Conservation (phyloP, 768 basidiomycete genomes). For the Hypsizygus marmoreus region DNA sequence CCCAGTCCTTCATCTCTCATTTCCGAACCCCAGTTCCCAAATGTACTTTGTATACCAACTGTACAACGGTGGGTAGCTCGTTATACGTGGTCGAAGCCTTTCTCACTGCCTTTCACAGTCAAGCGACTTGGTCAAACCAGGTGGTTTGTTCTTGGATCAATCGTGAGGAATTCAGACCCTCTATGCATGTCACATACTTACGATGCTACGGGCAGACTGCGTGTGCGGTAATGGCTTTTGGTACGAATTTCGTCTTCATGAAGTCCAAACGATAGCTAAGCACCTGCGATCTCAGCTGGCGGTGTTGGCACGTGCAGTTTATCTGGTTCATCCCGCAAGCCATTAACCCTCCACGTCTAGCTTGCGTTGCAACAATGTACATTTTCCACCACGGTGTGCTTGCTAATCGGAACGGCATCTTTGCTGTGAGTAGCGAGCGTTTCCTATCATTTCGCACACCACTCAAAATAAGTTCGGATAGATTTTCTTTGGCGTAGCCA, state of each 20-base stretch:
- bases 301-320: constrained; percentile 26
- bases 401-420: constrained; percentile 26
- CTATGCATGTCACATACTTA: not conserved
- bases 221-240: constrained; percentile 30
- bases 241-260: too few species aligned
- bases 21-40: constrained; percentile 40
- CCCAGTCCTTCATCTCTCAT: not conserved
- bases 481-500: constrained; percentile 46
- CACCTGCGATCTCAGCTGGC: too few species aligned
- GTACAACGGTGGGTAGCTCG: constrained; percentile 28
- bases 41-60: constrained; percentile 46
- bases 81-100: not conserved
- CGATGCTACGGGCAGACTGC: constrained; percentile 15
- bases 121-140: constrained; percentile 25
- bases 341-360: constrained; percentile 12
- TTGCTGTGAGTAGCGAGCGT: constrained; percentile 25
- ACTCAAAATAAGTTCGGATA: constrained; percentile 13
- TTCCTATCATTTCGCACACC: not conserved
- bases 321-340: not conserved
- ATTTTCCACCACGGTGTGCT: constrained; percentile 33
- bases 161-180: constrained; percentile 21
- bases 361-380: constrained; percentile 37
- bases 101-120: constrained; percentile 17
- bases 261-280: too few species aligned
- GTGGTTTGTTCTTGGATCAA: constrained; percentile 28